Percentiles rank a stretch among this genome's conserved stretches.
These are phyloP conservation scores for Agrostemma githago DNA, from an alignment of 148 eudicot species.

Conservation along the genomic window DNA sequence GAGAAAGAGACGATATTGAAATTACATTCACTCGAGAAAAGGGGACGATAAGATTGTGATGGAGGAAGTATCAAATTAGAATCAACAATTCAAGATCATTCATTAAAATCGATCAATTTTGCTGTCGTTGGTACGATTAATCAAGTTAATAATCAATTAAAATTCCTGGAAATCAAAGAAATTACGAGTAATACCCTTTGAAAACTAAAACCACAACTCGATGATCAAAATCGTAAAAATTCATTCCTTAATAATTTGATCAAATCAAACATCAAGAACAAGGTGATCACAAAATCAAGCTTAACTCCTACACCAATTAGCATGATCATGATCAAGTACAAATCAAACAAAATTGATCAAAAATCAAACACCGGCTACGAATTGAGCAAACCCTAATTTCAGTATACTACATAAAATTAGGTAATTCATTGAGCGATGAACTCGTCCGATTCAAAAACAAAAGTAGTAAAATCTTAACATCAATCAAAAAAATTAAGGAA, in stretches of 20 bases:
- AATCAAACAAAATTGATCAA: not conserved
- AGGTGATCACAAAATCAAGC: not conserved
- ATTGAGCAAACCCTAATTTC: constrained; percentile 9
- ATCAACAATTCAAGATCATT: not conserved
- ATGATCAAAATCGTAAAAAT: not conserved
- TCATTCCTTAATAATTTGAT: no score
- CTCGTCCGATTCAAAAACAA: not conserved
- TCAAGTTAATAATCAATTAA: not conserved
- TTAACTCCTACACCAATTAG: not conserved
- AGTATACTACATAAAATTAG: not conserved
- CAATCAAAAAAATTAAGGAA: not conserved
- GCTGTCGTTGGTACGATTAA: no score
- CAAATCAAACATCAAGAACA: not conserved
- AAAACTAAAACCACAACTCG: not conserved
- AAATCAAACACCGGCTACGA: not conserved
- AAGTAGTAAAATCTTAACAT: not conserved
- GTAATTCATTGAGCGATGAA: not conserved
- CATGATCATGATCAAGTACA: not conserved
- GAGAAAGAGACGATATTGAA: no score
- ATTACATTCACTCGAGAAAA: no score
- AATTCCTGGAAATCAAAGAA: not conserved
- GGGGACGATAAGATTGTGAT: no score
- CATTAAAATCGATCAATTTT: no score
- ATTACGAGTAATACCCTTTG: no score
- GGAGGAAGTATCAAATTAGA: not conserved